A percentile compares a stretch with the other conserved stretches of the same genome.
phyloP scores from a whole-genome alignment of 2,329 filamentous ascomycete species.

The Cordyceps cateniannulata region DNA sequence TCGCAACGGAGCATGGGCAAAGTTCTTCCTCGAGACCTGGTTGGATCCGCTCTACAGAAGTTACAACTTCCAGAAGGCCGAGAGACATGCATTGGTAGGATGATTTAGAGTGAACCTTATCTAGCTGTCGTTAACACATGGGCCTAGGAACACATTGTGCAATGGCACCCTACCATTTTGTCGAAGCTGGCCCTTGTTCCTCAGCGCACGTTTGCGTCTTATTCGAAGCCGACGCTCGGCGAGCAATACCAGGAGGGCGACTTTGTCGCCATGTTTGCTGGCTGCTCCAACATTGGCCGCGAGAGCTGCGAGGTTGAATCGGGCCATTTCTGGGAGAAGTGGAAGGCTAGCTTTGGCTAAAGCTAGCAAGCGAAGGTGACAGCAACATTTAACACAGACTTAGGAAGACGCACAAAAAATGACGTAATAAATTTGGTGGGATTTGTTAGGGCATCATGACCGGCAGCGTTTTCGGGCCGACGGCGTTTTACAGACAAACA shows the following conservation, averaged over 20 bases:
- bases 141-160: constrained; percentile 71
- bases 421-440: neutral
- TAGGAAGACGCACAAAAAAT: neutral
- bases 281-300: constrained; percentile 54
- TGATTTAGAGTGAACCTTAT: neutral
- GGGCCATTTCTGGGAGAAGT: constrained; percentile 40
- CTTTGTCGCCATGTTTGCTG: constrained; percentile 71
- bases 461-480: constrained; percentile 6
- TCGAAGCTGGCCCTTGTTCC: constrained; percentile 86
- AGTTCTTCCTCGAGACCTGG: constrained; percentile 92
- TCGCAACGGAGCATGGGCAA: constrained; percentile 80
- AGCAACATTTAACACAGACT: neutral
- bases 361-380: neutral
- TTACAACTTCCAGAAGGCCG: constrained; percentile 95
- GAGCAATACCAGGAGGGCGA: constrained; percentile 75
- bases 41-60: constrained; percentile 88
- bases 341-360: constrained; percentile 36
- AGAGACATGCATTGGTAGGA: constrained; percentile 79
- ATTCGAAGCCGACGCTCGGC: constrained; percentile 51
- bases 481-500: constrained; percentile 11
- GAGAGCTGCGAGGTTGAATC: constrained; percentile 69
- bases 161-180: constrained; percentile 96
- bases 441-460: constrained; percentile 8
- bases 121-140: constrained; percentile 21
- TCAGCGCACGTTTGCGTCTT: constrained; percentile 76